Base-by-base conservation (phyloP, 2,329 filamentous ascomycete species). In the Penicillium rolfsii region DNA sequence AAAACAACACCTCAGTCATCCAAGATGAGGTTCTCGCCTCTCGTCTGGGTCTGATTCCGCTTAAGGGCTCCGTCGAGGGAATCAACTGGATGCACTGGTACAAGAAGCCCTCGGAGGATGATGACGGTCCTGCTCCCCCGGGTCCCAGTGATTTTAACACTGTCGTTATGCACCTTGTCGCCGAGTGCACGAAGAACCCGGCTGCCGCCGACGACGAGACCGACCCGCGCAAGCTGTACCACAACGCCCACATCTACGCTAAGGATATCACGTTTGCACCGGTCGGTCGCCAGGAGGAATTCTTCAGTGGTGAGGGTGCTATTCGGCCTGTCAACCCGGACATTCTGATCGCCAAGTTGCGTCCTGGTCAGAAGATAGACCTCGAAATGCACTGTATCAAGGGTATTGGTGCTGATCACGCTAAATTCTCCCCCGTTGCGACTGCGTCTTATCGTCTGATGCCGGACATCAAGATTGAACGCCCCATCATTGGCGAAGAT, bases 1-100 rank as follows among this genome's bases (percentile, higher is more conserved):
- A 91, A 75, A 96, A 97, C 83, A 99, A 99, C 83, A 98, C 94
- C 54, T 97, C 92, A 5, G 93, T 99, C 38, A 95, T 99, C 72
- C 94, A 98, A 77, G 95, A 99, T 75, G 95, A 99, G 81, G 94
- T 99, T 4, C 88, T 99, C 55, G 89, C 93, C 16, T 91, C 95
- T 76, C 86, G 95, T 48, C 83, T 99, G 35, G 95, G 95, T 61
- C 86, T 99, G 49, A 90, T 99, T 57, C 95, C 96, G 19, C 89
- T 99, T 69, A 90, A 89, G 66, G 95, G 91, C 67, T 86, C 87
- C 63, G 86, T 88, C 66, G 84, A 90, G 58, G 93, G 91, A 55
- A 82, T 99, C 58, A 86, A 89, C 69, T 93, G 88, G 82, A 83
- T 98, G 80, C 88, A 88, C 74, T 96, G 91, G 88, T 93, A 87